Base-by-base conservation (phyloP, 306 rosid genomes). In the Psophocarpus tetragonolobus region DNA sequence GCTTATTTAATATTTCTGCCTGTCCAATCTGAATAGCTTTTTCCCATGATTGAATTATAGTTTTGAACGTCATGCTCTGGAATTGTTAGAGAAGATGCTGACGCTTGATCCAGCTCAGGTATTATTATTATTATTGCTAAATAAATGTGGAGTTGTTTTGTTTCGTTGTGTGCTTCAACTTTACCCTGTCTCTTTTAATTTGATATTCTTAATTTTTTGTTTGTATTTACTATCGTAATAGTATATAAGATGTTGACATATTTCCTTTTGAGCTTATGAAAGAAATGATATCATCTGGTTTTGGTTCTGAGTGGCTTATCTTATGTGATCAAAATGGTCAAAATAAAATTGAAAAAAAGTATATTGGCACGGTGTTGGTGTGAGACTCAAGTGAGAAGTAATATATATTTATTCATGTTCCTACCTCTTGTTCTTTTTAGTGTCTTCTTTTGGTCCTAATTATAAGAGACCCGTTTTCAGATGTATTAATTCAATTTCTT, bases 61-160 rank as follows among this genome's bases (percentile, higher is more conserved):
- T 58, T 88, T 85, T 63, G 96, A 90, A 67, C 76, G 81, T 24
- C 87, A 88, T 82, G 96, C 96, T 74, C 42, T 90, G n/a, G 96
- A 90, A 47, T 87, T 90, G 71, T 82, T 90, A 85, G 96, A 90
- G 73, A 80, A 69, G 84, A 85, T 90, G 88, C 67, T 90, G 68
- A 75, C 90, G 21, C 96, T 90, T 80, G 90, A 88, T 85, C 96
- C 96, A 0, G 80, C 82, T 44, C 89, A 90, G 95, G 92, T 90
- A 87, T 36, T 18, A 39, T 38, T 53, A 48, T 66, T 71, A 1
- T 33, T 30, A 57, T 35, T 47, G 76, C 35, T 15, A 30, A 21
- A 7, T 42, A 13, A 51, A 54, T 54, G 21, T 66, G 26, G 35
- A 44, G 15, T 67, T 71, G 32, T 35, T 44, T 42, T 4, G 20